Evolutionary conservation across 768 basidiomycete species (phyloP).

Genomic region (Leccinum longicurvipes): DNA sequence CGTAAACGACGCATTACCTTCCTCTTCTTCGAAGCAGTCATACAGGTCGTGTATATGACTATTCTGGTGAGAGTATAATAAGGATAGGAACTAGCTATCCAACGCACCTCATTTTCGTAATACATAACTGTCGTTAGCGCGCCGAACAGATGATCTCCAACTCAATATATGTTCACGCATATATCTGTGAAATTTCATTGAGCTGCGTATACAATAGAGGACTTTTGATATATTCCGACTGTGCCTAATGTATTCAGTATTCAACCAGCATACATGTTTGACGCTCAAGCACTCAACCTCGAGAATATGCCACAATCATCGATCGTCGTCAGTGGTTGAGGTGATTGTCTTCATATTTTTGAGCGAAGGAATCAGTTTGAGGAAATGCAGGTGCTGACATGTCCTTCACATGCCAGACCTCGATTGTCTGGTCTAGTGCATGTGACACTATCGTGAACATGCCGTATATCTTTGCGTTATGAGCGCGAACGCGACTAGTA

Average conservation of each 20-base stretch:
- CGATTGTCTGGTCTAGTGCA: conserved; percentile 95
- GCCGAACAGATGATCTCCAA: too few relatives aligned
- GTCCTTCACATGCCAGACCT: conserved; percentile 60
- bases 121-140: not conserved
- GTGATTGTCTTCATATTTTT: conserved; percentile 7
- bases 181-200: too few relatives aligned
- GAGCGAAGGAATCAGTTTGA: conserved; percentile 3
- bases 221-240: too few relatives aligned
- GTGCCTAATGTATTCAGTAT: too few relatives aligned
- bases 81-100: not conserved
- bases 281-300: too few relatives aligned
- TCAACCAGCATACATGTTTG: too few relatives aligned
- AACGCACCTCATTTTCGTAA: not conserved
- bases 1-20: conserved; percentile 85
- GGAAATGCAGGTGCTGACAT: conserved; percentile 16
- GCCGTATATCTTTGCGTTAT: conserved; percentile 92
- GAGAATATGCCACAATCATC: too few relatives aligned
- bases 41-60: conserved; percentile 84
- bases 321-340: conserved; percentile 50
- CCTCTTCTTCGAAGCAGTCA: conserved; percentile 79
- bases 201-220: too few relatives aligned
- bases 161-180: too few relatives aligned
- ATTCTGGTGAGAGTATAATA: conserved; percentile 62
- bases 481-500: conserved; percentile 69
- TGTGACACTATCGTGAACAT: conserved; percentile 85